Conservation (phyloP, 225 moss, liverwort and hornwort genomes). For the Straminergon stramineum region DNA sequence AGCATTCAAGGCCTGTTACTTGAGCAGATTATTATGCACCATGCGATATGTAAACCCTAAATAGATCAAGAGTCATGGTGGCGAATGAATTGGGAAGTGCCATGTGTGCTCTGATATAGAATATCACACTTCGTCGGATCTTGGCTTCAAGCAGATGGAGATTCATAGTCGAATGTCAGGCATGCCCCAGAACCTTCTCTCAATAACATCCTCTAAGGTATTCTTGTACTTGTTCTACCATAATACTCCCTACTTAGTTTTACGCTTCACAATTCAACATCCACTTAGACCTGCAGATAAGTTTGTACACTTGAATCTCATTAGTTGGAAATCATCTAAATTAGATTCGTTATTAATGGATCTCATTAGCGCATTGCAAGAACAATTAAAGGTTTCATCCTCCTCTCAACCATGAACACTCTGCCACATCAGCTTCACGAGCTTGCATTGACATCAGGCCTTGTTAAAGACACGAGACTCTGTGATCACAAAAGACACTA, state of each 20-base stretch:
- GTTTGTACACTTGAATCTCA: neutral
- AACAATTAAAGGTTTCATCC: neutral
- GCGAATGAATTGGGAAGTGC: neutral
- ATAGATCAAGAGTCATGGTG: neutral
- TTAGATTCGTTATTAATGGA: neutral
- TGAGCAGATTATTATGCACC: neutral
- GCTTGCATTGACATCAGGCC: neutral
- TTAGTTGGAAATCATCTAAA: neutral
- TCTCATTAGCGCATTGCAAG: neutral
- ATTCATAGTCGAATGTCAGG: neutral
- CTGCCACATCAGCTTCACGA: neutral
- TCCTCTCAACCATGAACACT: neutral
- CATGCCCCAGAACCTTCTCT: neutral
- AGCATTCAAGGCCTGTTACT: neutral
- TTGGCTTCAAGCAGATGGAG: neutral
- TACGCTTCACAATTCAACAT: neutral
- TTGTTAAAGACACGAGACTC: neutral
- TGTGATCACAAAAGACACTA: neutral
- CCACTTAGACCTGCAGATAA: neutral
- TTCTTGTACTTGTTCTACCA: neutral
- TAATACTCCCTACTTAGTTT: neutral
- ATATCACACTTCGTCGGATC: neutral
- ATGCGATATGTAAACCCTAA: no score
- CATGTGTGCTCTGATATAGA: neutral
- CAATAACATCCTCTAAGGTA: neutral